Base-by-base conservation (phyloP, 768 basidiomycete species). In the Tylopilus balloui region DNA sequence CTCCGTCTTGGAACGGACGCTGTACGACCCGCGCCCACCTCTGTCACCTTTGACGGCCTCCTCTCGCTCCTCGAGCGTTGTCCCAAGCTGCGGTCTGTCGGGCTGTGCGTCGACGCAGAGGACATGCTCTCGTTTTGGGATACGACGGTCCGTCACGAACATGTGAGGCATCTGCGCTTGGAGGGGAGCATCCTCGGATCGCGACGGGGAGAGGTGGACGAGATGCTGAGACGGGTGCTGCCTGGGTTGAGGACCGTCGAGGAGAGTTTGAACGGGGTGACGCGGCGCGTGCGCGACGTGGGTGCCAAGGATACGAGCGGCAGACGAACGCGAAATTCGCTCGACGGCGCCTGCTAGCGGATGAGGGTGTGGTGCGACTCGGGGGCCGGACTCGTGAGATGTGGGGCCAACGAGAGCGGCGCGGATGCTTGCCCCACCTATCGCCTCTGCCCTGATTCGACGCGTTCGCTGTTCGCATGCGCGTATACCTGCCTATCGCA, bases 211-310 rank as follows among this genome's bases (percentile, higher is more conserved):
- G 55, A 63, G 25, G 61, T 54, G 40, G 52, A 60, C 43, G 51
- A 32, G 47, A 38, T 63, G 48, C 38, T 62, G 45, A 51, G 40
- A 15, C 50, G 61, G 20, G 58, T 62, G 34, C 17, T 63, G n/a
- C 61, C 60, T 36, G 39, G 50, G 19, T 20, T 62, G 53, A 44
- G 3, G 42, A 61, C 61, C 3, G 37, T 63, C 25, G 61, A 63
- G 50, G 61, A 63, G 58, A 50, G 52, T 17, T 4, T 51, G 40
- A 44, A 57, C 7, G 55, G 61, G 28, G 23, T 51, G 39, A 51
- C 28, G 44, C n/a, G 47, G 27, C 35, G 38, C 8, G 48, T 59
- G 50, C 60, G 60, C 8, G 34, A 50, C 3, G 28, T 62, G 28
- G 27, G n/a, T 2, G 36, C 11, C 14, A 23, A 3, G 9, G n/a